A percentile compares a stretch with the other conserved stretches of the same genome.
phyloP scores from a whole-genome alignment of 805 yeast species.

The Torulaspora quercuum region DNA sequence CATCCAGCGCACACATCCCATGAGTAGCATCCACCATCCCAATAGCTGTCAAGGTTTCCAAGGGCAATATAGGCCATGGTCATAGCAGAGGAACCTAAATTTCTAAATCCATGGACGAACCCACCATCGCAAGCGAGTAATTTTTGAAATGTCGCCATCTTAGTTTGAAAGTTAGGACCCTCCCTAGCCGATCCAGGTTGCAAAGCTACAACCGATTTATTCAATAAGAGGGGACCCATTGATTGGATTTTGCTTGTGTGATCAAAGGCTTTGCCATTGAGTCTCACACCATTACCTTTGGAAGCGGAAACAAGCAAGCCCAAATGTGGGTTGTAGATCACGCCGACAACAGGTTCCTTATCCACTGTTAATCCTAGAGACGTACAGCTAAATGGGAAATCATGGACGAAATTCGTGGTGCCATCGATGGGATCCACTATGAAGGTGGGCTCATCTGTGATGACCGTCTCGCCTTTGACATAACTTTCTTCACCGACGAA shows the following conservation, averaged over 20 bases:
- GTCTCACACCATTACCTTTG: conserved; percentile 51
- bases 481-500: conserved; percentile 63
- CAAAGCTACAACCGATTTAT: conserved; percentile 83
- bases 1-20: conserved; percentile 75
- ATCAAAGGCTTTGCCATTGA: conserved; percentile 45
- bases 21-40: conserved; percentile 69
- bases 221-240: conserved; percentile 78
- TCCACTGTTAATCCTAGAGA: conserved; percentile 55
- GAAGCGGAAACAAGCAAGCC: conserved; percentile 52
- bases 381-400: conserved; percentile 60
- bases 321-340: conserved; percentile 58
- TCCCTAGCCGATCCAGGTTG: conserved; percentile 88
- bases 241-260: conserved; percentile 68
- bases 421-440: conserved; percentile 63
- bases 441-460: conserved; percentile 54
- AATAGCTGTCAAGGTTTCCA: conserved; percentile 58
- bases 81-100: conserved; percentile 64
- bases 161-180: conserved; percentile 79
- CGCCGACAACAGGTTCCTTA: conserved; percentile 55
- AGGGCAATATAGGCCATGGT: conserved; percentile 57
- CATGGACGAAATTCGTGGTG: conserved; percentile 58
- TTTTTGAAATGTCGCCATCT: conserved; percentile 76
- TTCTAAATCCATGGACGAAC: conserved; percentile 70
- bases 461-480: conserved; percentile 44
- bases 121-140: conserved; percentile 87